Conservation (phyloP, 352 stramenopile genomes). For the Thalassiosira exigua region DNA sequence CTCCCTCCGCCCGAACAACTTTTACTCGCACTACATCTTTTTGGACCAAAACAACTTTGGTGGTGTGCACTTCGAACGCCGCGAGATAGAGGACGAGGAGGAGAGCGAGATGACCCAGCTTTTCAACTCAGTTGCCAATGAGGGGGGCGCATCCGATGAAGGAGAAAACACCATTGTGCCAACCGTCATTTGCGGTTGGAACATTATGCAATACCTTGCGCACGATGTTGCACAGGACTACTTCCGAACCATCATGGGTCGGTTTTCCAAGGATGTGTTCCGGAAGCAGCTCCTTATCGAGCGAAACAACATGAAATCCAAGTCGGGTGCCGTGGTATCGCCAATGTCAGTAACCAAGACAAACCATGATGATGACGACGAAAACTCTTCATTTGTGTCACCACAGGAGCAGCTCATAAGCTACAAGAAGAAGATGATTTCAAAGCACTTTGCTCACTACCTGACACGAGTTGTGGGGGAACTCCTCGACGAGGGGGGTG, state of each 20-base stretch:
- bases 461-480: slow-evolving; percentile 80
- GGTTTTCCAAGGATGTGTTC: slow-evolving; percentile 81
- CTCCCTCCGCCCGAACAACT: slow-evolving; percentile 83
- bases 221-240: slow-evolving; percentile 82
- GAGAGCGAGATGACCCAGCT: slow-evolving; percentile 59
- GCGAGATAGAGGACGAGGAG: slow-evolving; percentile 69
- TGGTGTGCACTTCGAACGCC: slow-evolving; percentile 87
- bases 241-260: slow-evolving; percentile 78
- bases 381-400: slow-evolving; percentile 32
- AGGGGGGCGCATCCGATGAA: slow-evolving; percentile 54
- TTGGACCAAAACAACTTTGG: slow-evolving; percentile 96
- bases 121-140: slow-evolving; percentile 39
- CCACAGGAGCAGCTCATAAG: slow-evolving; percentile 67
- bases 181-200: slow-evolving; percentile 83
- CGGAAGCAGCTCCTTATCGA: slow-evolving; percentile 73
- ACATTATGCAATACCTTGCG: slow-evolving; percentile 83
- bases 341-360: slow-evolving; percentile 52
- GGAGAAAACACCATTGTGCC: slow-evolving; percentile 56
- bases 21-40: slow-evolving; percentile 93
- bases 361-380: slow-evolving; percentile 50
- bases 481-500: slow-evolving; percentile 77
- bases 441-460: slow-evolving; percentile 79
- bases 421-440: slow-evolving; percentile 83
- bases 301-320: slow-evolving; percentile 45
- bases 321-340: slow-evolving; percentile 32